Base-by-base conservation (phyloP, 192 early-diverging fungal genomes). In the Jimgerdemannia flammicorona region DNA sequence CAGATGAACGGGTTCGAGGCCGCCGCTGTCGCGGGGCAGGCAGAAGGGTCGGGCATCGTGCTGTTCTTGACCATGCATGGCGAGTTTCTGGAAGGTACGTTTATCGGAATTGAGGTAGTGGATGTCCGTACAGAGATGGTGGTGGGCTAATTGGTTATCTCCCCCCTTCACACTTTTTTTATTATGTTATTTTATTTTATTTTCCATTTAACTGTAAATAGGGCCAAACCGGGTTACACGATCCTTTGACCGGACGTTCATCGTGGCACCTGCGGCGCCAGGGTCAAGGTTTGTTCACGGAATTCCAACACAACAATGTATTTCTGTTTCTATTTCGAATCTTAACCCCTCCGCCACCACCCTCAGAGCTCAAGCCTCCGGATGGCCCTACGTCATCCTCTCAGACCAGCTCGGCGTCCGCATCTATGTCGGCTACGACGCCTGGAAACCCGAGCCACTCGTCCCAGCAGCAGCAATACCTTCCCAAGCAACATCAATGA, bases 231-330 rank as follows among this genome's bases (percentile, higher is more conserved):
- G 18, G 44, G 43, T 17, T 78, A 77, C 68, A 59, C 49, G 49
- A 59, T 84, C 82, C 3, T 87, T 87, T 66, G 84, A 87, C 43
- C 75, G 86, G 64, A 70, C 80, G 3, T 87, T 87, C 19, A 75
- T 85, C 18, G 74, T 87, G 43, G 84, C 82, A 10, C 84, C 86
- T 40, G 74, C 86, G 9, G 67, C 72, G n/a, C 73, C 72, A 11
- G 71, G 68, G 4, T 82, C 86, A 65, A 71, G 42, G 81, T 85
- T 82, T 67, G 66, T 67, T 18, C 44, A 29, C 42, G 2, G 10
- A 19, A 64, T 66, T 39, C 2, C 44, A 9, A 18, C 20, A 66
- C 14, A 41, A 42, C 66, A 77, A 59, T 59, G 49, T 14, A 6
- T 59, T 59, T 59, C 14, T 59, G 0, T 59, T 59, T 10, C 2